phyloP scores from a whole-genome alignment of 768 basidiomycete species.

The Arthromyces matolae region DNA sequence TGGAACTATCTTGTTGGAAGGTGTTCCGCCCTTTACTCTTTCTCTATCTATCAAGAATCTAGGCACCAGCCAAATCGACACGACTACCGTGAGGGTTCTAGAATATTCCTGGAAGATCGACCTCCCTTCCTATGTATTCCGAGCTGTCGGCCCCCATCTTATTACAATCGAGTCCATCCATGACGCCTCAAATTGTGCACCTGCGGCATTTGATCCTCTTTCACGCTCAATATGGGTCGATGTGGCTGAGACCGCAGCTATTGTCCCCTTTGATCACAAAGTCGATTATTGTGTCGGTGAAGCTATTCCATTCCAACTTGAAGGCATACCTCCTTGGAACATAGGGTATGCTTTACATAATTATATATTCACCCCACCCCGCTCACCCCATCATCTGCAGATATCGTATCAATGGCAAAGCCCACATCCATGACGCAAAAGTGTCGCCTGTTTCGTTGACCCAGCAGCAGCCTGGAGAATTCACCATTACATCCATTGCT shows the following conservation, averaged over 20 bases:
- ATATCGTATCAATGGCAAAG: conserved; percentile 77
- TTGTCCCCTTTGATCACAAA: conserved; percentile 76
- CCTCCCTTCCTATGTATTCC: conserved; percentile 67
- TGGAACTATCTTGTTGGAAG: conserved; percentile 67
- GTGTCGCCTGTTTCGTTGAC: conserved; percentile 81
- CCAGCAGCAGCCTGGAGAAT: conserved; percentile 79
- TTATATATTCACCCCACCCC: neutral
- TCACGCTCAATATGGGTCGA: conserved; percentile 75
- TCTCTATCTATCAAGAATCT: conserved; percentile 74
- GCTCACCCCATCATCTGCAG: conserved; percentile 35
- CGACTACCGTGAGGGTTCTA: conserved; percentile 47
- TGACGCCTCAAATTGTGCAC: conserved; percentile 82
- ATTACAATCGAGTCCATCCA: conserved; percentile 73
- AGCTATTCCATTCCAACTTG: conserved; percentile 84
- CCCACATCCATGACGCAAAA: conserved; percentile 68
- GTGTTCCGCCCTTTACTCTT: conserved; percentile 83
- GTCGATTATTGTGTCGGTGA: conserved; percentile 90
- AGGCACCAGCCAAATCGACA: conserved; percentile 62
- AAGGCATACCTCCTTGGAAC: conserved; percentile 92
- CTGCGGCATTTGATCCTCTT: conserved; percentile 60
- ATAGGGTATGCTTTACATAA: conserved; percentile 53
- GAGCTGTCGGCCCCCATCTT: conserved; percentile 76
- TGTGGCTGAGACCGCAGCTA: conserved; percentile 94
- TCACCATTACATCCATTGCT: conserved; percentile 83
- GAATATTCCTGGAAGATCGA: conserved; percentile 66